Base-by-base conservation (phyloP, 345 rosid species). In the Mercurialis annua region DNA sequence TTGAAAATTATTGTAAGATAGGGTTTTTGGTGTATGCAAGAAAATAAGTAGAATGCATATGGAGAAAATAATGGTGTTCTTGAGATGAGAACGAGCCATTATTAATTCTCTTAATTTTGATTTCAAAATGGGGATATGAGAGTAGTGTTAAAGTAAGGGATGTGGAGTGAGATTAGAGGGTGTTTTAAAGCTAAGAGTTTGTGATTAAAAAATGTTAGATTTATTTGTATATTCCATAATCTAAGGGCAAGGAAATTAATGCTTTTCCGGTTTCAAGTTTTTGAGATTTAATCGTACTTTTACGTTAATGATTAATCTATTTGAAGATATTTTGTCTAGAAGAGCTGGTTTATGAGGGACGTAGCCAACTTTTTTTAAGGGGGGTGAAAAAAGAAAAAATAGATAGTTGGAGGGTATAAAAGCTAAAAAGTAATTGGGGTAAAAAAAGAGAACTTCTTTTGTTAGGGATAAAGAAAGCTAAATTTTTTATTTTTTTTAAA, bases 171-270 rank as follows among this genome's bases (percentile, higher is more conserved):
- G n/a, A n/a, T n/a, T 4, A 24, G 55, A 10, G 69, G 71, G 46
- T 72, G 52, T 58, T 81, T 74, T 70, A 81, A 36, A 66, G 52
- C 71, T 21, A 34, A 30, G 38, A 70, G 54, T 15, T 73, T 59
- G 55, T 64, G 69, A 73, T 40, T 18, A 58, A 70, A 71, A 48
- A 14, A 47, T 16, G n/a, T 16, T 48, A 3, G n/a, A 4, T 34
- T 3, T 4, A 47, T 6, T 14, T 18, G 3, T 5, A 68, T 51
- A 74, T 74, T 66, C 48, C 69, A 64, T 46, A 62, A 36, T 33
- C 21, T 47, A 44, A 69, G 68, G 70, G 62, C 1, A 4, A 54
- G 69, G 21, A 67, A 49, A 50, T 50, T 20, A 20, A 30, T 59
- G 70, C 30, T 55, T n/a, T n/a, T 47, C 40, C 26, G 58, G 43